Base-by-base conservation (phyloP, 768 basidiomycete species). In the Mycena rebaudengoi region DNA sequence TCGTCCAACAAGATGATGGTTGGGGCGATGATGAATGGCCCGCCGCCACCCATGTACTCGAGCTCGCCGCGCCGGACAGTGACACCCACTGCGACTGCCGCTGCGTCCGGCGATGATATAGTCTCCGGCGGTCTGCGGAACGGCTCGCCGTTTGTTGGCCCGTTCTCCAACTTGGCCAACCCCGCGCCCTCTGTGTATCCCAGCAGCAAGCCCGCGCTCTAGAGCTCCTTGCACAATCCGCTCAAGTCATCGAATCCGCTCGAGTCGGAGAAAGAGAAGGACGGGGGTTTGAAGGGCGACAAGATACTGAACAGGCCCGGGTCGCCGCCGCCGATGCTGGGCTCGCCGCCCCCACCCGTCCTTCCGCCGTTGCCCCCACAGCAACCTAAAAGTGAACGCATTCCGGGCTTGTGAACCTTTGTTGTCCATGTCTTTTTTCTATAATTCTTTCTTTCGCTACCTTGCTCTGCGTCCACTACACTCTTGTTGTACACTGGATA, bases 1-100 rank as follows among this genome's bases (percentile, higher is more conserved):
- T n/a, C 50, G 10, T 61, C 66, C 8, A 64, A 58, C 41, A 67
- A 67, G 54, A 67, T 67, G 66, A 60, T 67, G 66, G 66, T 67
- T 45, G 66, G 66, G 14, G 62, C 66, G 20, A 64, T 67, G 62
- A 64, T 67, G 16, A 67, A 67, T 41, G 66, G 66, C 16, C 65
- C 65, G 2, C 58, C 58, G n/a, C n/a, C n/a, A 30, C 40, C 55
- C 6, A 8, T 58, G 8, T 67, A 64, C 37, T 26, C 53, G 33
- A 63, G 28, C 33, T 63, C 66, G 12, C 62, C 66, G n/a, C 52
- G 62, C 21, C 55, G 48, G 30, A 64, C 66, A 45, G 41, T 61
- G n/a, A 59, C 63, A 7, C 56, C 66, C 0, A 63, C 62, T 2
- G 62, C 55, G n/a, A n/a, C n/a, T n/a, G n/a, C n/a, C 21, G 54